Percentiles rank a stretch among this genome's conserved stretches.
phyloP scores from a whole-genome alignment of 148 eudicot species.

The Nyssa sinensis region DNA sequence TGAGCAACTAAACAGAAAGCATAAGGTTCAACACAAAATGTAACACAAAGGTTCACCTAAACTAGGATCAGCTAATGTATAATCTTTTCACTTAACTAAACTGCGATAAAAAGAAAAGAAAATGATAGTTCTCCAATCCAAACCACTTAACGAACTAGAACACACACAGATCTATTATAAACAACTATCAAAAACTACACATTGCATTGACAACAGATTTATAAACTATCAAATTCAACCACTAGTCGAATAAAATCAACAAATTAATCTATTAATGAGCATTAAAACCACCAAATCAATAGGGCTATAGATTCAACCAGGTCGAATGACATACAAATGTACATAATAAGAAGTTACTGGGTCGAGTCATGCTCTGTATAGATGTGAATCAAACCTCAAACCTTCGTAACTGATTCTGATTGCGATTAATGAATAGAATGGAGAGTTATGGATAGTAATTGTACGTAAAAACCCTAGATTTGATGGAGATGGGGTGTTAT shows the following conservation, averaged over 20 bases:
- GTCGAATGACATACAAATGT: neutral
- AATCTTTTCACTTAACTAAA: neutral
- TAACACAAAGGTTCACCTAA: neutral
- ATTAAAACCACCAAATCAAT: neutral
- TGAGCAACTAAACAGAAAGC: neutral
- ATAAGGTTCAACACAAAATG: neutral
- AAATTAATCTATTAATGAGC: neutral
- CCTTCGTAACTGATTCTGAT: neutral
- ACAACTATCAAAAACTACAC: neutral
- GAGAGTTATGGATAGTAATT: neutral
- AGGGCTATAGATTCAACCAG: neutral
- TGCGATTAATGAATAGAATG: neutral
- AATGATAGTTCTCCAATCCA: neutral
- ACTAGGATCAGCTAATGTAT: neutral
- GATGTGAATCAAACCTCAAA: constrained; percentile 9
- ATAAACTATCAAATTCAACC: neutral
- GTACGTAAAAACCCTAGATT: neutral
- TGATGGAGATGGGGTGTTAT: neutral
- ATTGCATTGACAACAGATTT: neutral
- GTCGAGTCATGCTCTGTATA: neutral
- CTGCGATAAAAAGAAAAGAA: neutral
- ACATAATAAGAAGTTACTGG: constrained; percentile 4
- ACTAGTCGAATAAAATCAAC: neutral
- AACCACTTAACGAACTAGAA: neutral
- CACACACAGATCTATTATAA: neutral